These are phyloP conservation scores for Fusarium anthophilum DNA, from an alignment of 2,329 filamentous ascomycete species.

Conservation along the genomic window DNA sequence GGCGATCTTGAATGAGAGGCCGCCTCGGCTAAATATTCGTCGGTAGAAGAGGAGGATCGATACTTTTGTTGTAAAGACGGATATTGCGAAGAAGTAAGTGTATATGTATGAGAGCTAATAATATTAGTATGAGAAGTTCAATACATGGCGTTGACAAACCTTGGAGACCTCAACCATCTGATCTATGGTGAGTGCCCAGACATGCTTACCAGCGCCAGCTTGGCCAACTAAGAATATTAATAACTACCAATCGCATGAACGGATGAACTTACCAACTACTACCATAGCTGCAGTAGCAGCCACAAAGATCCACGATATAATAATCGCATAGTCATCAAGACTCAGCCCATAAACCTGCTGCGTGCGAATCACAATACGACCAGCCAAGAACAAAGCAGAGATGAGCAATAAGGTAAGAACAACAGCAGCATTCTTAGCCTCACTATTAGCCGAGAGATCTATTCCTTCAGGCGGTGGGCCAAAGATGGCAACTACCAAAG, in stretches of 20 bases:
- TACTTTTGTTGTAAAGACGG: conserved; percentile 13
- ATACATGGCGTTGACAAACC: neutral
- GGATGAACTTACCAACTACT: neutral
- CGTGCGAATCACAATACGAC: neutral
- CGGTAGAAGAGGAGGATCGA: conserved; percentile 21
- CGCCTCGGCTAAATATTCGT: conserved; percentile 1
- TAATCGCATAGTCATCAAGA: conserved; percentile 10
- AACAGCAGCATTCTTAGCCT: conserved; percentile 1
- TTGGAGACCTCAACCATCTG: neutral
- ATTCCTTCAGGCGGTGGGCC: conserved; percentile 6
- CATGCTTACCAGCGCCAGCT: conserved; percentile 13
- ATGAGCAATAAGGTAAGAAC: conserved; percentile 3
- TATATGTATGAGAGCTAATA: conserved; percentile 7
- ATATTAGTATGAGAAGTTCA: neutral
- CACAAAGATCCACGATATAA: conserved; percentile 11
- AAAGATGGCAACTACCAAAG: neutral
- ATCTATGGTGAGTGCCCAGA: conserved; percentile 11
- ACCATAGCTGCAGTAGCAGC: conserved; percentile 1
- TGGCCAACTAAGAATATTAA: neutral
- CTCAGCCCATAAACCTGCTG: conserved; percentile 11
- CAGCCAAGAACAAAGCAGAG: conserved; percentile 5
- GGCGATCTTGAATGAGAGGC: neutral
- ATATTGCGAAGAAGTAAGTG: conserved; percentile 2
- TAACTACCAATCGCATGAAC: accelerated
- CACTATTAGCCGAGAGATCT: neutral